Base-by-base conservation (phyloP, 1,139 yeast species). In the Debaryomyces nepalensis region DNA sequence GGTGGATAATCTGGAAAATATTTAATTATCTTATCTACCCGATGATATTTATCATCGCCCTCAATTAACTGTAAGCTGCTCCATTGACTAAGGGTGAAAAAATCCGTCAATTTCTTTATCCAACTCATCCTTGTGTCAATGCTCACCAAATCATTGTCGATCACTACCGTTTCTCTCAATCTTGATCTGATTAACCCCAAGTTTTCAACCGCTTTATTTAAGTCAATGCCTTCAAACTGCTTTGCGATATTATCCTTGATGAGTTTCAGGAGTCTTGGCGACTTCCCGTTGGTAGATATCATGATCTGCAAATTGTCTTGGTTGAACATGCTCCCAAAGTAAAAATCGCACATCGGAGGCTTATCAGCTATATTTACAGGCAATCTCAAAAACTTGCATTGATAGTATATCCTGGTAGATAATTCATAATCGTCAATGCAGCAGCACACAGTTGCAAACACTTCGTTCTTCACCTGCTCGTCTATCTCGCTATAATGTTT, bases 331-430 rank as follows among this genome's bases (percentile, higher is more conserved):
- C 91, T 80, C 1, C 96, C 96, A 61, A 87, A 88, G 65, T 87
- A 88, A 60, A 87, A 88, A 60, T 88, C 96, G 66, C 96, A 88
- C 48, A 82, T 66, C 11, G 79, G 77, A 2, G 96, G 96, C 48
- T 86, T 86, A 59, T 88, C 96, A 2, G 96, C 96, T 33, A 87
- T 84, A 58, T 88, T 88, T 26, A 86, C 90, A 12, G 88, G 87
- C 40, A 87, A 62, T 11, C 81, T 66, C 8, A 70, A 55, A 33
- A 61, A 55, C 47, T 83, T 82, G 53, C 87, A 80, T 49, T 74
- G 76, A 48, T 77, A 73, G 60, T 84, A 87, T 14, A 87, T 80
- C 49, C 68, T 64, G 21, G 79, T 65, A 42, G 87, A 81, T 35
- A 80, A 66, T 6, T 70, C 73, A 42, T 86, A 86, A 55, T 85